Conservation (phyloP, 345 rosid species). For the Ricinus communis region DNA sequence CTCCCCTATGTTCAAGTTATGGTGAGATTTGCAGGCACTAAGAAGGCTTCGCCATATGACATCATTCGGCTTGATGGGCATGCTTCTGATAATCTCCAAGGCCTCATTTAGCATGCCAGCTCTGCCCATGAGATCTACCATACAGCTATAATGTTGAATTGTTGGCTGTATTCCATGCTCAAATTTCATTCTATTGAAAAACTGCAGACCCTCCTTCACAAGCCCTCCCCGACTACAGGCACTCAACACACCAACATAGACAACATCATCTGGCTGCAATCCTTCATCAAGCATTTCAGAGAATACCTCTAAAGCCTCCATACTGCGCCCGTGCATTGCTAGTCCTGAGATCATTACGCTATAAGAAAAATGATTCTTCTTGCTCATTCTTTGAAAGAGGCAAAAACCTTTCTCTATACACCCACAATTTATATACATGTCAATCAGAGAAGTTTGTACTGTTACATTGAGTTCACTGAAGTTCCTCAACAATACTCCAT, state of each 20-base stretch:
- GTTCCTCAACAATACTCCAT: constrained; percentile 46
- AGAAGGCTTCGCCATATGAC: constrained; percentile 83
- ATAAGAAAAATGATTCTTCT: constrained; percentile 35
- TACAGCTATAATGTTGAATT: constrained; percentile 64
- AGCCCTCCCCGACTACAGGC: constrained; percentile 43
- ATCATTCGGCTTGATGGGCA: constrained; percentile 56
- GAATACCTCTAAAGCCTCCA: constrained; percentile 34
- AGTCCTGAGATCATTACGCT: constrained; percentile 43
- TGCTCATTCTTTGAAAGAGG: constrained; percentile 26
- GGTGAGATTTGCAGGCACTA: constrained; percentile 56
- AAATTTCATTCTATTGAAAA: constrained; percentile 39
- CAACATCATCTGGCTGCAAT: constrained; percentile 36
- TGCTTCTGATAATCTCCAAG: constrained; percentile 47
- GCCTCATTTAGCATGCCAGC: constrained; percentile 64
- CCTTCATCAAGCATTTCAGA: constrained; percentile 40
- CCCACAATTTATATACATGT: constrained; percentile 54
- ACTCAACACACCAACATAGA: constrained; percentile 41
- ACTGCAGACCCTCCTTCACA: constrained; percentile 34
- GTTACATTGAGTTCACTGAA: constrained; percentile 39
- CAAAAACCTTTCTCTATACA: constrained; percentile 37
- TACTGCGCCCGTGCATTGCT: constrained; percentile 38
- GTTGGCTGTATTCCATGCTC: constrained; percentile 52
- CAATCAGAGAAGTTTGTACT: constrained; percentile 46
- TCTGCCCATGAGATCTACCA: constrained; percentile 67
- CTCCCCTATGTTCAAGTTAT: constrained; percentile 49